These are phyloP conservation scores for Rhizopogon vulgaris DNA, from an alignment of 768 basidiomycete genomes.

Conservation along the genomic window DNA sequence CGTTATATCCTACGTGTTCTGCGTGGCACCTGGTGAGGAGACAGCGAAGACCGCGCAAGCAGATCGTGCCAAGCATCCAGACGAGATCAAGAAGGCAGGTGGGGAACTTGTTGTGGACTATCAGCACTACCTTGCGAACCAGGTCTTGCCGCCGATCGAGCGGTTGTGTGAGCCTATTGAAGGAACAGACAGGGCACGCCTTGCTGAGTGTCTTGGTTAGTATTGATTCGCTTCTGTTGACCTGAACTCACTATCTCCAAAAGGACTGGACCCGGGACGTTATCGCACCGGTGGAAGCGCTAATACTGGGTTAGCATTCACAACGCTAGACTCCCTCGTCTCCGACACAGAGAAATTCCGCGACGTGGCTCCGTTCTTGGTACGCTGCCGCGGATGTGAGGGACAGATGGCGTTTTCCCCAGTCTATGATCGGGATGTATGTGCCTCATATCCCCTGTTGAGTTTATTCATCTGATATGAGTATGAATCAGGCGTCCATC, in stretches of 20 bases:
- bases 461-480: background rate
- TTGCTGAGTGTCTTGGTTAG: conserved; percentile 93
- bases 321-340: conserved; percentile 82
- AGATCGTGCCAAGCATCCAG: conserved; percentile 88
- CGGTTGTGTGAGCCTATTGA: conserved; percentile 95
- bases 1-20: conserved; percentile 95
- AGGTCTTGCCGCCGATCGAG: conserved; percentile 91
- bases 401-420: conserved; percentile 51
- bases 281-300: conserved; percentile 38
- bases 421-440: conserved; percentile 53
- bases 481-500: conserved; percentile 49
- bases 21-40: conserved; percentile 68
- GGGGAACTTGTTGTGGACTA: conserved; percentile 73
- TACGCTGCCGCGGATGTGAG: conserved; percentile 76
- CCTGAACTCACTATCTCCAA: background rate
- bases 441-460: conserved; percentile 9
- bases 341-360: conserved; percentile 86
- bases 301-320: conserved; percentile 59
- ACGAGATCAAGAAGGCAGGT: conserved; percentile 73
- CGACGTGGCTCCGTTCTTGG: conserved; percentile 60
- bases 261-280: conserved; percentile 58
- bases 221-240: conserved; percentile 1
- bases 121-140: conserved; percentile 85
- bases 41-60: conserved; percentile 73
- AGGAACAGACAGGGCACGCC: conserved; percentile 84